Evolutionary conservation across 108 stramenopile genomes (phyloP), one percentile per base, ranked within the genome.

Genomic region (Pseudonitzschia multiseries): DNA sequence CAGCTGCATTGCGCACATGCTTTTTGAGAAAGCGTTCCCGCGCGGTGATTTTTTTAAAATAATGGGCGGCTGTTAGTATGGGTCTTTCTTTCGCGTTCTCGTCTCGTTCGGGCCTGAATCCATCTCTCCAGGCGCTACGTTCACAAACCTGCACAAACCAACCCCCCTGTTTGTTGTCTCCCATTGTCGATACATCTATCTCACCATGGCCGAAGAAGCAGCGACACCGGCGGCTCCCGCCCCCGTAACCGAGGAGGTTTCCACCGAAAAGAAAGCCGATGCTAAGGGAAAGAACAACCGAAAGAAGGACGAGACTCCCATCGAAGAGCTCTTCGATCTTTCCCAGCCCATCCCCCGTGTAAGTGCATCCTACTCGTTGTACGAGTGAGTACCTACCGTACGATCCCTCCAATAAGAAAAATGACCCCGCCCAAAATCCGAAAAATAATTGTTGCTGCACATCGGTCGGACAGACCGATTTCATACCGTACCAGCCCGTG

Each of bases 281-380:
- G 72, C 51, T 24, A 85, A 83, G 51, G 68, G 73, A 53, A 71
- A 80, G 48, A 72, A 72, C 76, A 27, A 64, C 61, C 70, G 42
- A 78, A 20, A 63, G 82, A 33, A 53, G 74, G 46, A 87, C 26
- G 78, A 86, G 46, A 71, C 32, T 8, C 86, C 86, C 51, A 80
- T 87, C 54, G 90, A 94, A 72, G 89, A 94, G 83, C 79, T 94
- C 5, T 94, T 83, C 62, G 93, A 94, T 80, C 80, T 94, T 76
- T 85, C 80, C 81, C 73, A 94, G 77, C 93, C 93, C 13, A 91
- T 94, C 77, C 89, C 89, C 36, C 70, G 75, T 74, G 93, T 91
- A 86, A 72, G 93, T 83, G 24, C 17, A 48, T 52, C 40, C 26
- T n/a, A n/a, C n/a, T n/a, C n/a, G n/a, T n/a, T n/a, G n/a, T n/a